A percentile compares a stretch with the other conserved stretches of the same genome.
Evolutionary conservation across 257 asterid genomes (phyloP).

Genomic region (Rubia yunnanensis): DNA sequence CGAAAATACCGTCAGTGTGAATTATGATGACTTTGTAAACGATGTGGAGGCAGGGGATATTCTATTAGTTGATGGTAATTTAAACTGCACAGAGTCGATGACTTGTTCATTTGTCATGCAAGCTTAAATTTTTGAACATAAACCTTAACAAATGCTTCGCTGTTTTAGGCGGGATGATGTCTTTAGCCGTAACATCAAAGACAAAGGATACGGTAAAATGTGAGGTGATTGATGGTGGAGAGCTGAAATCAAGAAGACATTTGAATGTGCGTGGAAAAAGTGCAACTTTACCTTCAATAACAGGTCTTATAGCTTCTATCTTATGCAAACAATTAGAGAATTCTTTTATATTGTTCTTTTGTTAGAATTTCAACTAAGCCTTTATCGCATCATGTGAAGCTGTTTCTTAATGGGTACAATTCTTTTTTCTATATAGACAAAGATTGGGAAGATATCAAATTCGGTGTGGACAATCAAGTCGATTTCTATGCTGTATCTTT

Average conservation of each 20-base stretch:
- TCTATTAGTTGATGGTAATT: conserved; percentile 84
- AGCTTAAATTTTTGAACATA: not conserved
- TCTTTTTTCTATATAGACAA: conserved; percentile 48
- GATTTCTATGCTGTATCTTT: conserved; percentile 98
- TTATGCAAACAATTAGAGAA: not conserved
- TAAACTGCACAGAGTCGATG: conserved; percentile 3
- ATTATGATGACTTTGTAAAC: conserved; percentile 84
- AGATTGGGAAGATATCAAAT: conserved; percentile 98
- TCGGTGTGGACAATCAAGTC: conserved; percentile 91
- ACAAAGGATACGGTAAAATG: conserved; percentile 62
- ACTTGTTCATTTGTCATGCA: not conserved
- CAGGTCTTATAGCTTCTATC: conserved; percentile 42
- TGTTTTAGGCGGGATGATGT: conserved; percentile 92
- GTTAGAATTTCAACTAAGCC: not conserved
- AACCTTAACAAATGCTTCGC: not conserved
- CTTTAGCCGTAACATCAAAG: conserved; percentile 80
- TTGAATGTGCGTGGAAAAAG: conserved; percentile 97
- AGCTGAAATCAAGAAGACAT: conserved; percentile 89
- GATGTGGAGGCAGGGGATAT: conserved; percentile 88
- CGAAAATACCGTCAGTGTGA: conserved; percentile 90
- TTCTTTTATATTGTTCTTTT: conserved; percentile 8
- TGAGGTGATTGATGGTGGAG: conserved; percentile 90
- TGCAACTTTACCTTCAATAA: conserved; percentile 93
- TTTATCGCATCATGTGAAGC: not conserved
- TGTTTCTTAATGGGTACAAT: not conserved